These are phyloP conservation scores for Steccherinum ochraceum DNA, from an alignment of 768 basidiomycete species.

Conservation along the genomic window DNA sequence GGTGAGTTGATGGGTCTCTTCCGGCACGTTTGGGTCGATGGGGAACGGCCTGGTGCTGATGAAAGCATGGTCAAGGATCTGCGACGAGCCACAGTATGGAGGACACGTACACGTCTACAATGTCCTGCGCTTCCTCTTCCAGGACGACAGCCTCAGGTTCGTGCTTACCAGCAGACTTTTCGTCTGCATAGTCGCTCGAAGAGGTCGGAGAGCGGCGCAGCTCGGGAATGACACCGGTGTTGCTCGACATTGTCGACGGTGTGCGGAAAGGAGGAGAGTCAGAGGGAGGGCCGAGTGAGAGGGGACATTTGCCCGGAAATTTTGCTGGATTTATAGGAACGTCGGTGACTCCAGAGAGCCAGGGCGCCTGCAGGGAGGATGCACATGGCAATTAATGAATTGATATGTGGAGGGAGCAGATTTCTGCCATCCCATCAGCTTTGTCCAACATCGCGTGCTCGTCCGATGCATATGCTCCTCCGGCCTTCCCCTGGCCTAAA, in stretches of 20 bases:
- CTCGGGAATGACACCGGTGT: background rate
- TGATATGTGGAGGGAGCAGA: no score
- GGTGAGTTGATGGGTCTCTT: slow-evolving; percentile 48
- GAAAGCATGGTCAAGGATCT: background rate
- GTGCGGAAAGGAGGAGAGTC: background rate
- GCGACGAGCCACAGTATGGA: no score
- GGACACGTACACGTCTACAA: background rate
- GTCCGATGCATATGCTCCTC: no score
- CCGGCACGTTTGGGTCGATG: slow-evolving; percentile 37
- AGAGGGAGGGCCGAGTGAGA: background rate
- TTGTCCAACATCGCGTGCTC: no score
- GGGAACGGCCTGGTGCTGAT: slow-evolving; percentile 40
- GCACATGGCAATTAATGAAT: no score
- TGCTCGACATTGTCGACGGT: background rate
- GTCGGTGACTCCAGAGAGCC: no score
- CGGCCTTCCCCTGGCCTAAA: no score
- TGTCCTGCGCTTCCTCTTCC: background rate
- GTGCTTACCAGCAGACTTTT: background rate
- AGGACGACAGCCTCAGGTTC: background rate
- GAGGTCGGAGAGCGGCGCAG: background rate
- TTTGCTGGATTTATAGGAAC: no score
- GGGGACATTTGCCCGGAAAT: no score
- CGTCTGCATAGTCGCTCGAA: background rate
- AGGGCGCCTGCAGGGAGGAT: background rate
- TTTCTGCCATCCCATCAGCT: no score